Conservation (phyloP, 2,329 filamentous ascomycete species). For the Raffaelea ambrosiae region DNA sequence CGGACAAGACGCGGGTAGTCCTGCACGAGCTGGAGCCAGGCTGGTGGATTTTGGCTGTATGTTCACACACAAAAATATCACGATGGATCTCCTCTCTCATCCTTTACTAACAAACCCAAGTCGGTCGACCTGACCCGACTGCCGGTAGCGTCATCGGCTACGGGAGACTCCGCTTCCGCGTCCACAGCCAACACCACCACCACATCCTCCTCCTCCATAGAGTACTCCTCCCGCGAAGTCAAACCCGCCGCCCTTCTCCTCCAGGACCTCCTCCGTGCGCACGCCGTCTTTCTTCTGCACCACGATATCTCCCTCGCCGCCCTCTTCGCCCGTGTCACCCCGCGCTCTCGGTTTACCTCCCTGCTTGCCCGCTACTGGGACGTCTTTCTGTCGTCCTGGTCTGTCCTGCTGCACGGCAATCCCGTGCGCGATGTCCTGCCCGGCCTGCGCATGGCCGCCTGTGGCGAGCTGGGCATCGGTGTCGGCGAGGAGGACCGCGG, state of each 20-base stretch:
- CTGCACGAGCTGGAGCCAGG: slow-evolving; percentile 79
- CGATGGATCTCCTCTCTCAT: not conserved
- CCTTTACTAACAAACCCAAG: slow-evolving; percentile 1
- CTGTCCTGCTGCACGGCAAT: slow-evolving; percentile 83
- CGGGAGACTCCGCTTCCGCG: slow-evolving; percentile 3
- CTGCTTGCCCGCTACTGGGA: slow-evolving; percentile 78
- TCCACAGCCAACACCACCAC: slow-evolving; percentile 21
- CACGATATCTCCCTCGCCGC: slow-evolving; percentile 68
- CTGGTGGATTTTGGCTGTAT: slow-evolving; percentile 92
- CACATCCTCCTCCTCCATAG: no score
- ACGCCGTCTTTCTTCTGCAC: slow-evolving; percentile 79
- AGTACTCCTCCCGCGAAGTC: slow-evolving; percentile 87
- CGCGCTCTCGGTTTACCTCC: slow-evolving; percentile 60
- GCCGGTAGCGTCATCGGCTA: slow-evolving; percentile 15
- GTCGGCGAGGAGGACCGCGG: slow-evolving; percentile 94
- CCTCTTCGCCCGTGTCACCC: slow-evolving; percentile 53
- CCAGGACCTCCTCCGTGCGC: slow-evolving; percentile 73
- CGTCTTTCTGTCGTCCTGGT: slow-evolving; percentile 63
- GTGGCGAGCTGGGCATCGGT: slow-evolving; percentile 85
- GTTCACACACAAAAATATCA: slow-evolving; percentile 29
- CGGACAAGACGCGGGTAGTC: slow-evolving; percentile 77
- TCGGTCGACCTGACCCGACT: slow-evolving; percentile 16
- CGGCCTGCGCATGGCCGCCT: slow-evolving; percentile 79
- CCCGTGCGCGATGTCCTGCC: slow-evolving; percentile 71
- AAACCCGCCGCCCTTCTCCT: slow-evolving; percentile 72